phyloP scores from a whole-genome alignment of 768 basidiomycete genomes.

The Tylopilus vinaceipallidus region DNA sequence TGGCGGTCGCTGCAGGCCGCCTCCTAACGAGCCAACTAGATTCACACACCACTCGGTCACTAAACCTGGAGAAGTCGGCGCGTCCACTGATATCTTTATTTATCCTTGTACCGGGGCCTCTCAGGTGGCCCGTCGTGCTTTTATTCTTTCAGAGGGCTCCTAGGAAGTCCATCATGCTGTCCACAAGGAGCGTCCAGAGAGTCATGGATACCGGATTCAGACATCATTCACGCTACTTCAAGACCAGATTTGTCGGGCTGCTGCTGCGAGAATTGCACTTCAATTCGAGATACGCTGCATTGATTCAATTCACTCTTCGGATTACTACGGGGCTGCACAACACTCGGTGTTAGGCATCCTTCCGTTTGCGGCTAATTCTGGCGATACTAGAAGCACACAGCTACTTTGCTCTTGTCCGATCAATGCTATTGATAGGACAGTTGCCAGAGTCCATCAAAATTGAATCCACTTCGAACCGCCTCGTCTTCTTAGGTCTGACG shows the following conservation, averaged over 20 bases:
- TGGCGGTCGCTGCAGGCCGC: not conserved
- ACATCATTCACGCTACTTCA: not conserved
- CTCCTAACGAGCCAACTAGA: not conserved
- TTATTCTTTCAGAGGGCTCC: not conserved
- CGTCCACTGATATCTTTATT: not conserved
- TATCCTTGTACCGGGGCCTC: not conserved
- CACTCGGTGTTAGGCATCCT: not conserved
- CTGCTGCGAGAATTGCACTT: too few species aligned
- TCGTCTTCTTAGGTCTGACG: not conserved
- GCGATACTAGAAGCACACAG: not conserved
- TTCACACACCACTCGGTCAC: too few species aligned
- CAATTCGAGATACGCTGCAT: too few species aligned
- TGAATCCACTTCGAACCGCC: slow-evolving; percentile 2
- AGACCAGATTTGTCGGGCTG: not conserved
- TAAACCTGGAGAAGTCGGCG: not conserved
- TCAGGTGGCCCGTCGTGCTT: not conserved
- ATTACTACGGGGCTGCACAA: not conserved
- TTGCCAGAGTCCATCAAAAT: not conserved
- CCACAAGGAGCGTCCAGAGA: not conserved
- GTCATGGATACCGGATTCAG: not conserved
- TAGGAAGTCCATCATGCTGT: not conserved
- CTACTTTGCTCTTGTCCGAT: not conserved
- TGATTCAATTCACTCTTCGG: too few species aligned
- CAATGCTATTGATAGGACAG: not conserved
- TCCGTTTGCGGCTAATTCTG: not conserved